Evolutionary conservation across 1,284 basidiomycete genomes (phyloP).

Genomic region (Porodaedalea pini): DNA sequence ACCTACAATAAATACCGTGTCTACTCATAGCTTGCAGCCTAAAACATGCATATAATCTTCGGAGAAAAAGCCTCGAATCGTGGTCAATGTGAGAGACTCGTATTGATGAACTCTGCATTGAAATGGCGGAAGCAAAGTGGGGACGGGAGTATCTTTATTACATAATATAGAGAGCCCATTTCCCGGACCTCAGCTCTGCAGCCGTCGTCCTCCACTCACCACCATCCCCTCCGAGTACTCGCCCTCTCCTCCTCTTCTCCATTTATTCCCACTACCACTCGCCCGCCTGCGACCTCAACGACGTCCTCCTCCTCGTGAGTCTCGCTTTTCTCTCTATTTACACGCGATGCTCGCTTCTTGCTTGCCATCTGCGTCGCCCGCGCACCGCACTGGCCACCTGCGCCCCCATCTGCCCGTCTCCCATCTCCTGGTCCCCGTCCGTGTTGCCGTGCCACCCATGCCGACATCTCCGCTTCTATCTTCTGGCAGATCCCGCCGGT

Average conservation of each 20-base stretch:
- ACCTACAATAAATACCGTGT: too few relatives aligned
- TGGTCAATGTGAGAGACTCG: too few relatives aligned
- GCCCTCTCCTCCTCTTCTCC: background rate
- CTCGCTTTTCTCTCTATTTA: background rate
- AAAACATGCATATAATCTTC: too few relatives aligned
- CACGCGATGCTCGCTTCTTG: background rate
- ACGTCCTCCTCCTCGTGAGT: background rate
- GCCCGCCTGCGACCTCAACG: background rate
- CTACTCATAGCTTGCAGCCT: too few relatives aligned
- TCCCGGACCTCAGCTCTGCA: background rate
- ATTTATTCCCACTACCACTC: background rate
- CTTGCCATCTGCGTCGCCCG: background rate
- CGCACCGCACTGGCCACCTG: too few relatives aligned
- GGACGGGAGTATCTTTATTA: too few relatives aligned
- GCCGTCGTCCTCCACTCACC: background rate
- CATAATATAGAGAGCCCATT: background rate
- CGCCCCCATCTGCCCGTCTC: background rate
- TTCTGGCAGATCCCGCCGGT: conserved; percentile 1
- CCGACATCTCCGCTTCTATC: background rate
- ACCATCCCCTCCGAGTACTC: background rate
- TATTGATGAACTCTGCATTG: too few relatives aligned
- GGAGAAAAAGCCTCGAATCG: too few relatives aligned
- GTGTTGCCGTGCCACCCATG: background rate
- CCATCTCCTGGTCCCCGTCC: too few relatives aligned
- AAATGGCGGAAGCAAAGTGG: too few relatives aligned